Base-by-base conservation (phyloP, 345 rosid species). In the Rhodamnia rubescens region DNA sequence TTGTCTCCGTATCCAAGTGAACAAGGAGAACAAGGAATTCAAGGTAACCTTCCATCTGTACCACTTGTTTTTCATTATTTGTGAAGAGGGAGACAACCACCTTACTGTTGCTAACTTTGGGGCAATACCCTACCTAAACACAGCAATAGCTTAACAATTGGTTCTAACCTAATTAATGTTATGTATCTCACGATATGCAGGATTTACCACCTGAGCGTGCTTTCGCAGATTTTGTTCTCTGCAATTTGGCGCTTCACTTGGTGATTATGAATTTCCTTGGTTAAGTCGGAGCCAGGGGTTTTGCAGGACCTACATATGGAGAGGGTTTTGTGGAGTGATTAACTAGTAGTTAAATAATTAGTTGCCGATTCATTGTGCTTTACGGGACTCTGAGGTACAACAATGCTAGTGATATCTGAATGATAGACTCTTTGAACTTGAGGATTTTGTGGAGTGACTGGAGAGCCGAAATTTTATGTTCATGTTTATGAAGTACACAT, bases 1-100 rank as follows among this genome's bases (percentile, higher is more conserved):
- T 84, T 98, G 99, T 91, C 99, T 98, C 82, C 95, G 99, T 57
- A 96, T 98, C 88, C 99, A 98, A 88, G 99, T 98, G 92, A 98
- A 98, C 95, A 98, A 95, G 86, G 99, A 98, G 89, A 98, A 98
- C 94, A 98, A 96, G 91, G 99, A 98, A 51, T 80, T 84, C 83
- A 86, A 86, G 88, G 84, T 86, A 58, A 22, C 29, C 57, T 27
- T 51, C 64, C 36, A 50, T 54, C 24, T 55, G 32, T 51, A 22
- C 27, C 49, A 56, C 18, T 87, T 58, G 49, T 51, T 22, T n/a
- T 9, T 74, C 42, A 15, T 32, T 27, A 81, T 81, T 18, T 50
- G 13, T 50, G 52, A 50, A 11, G 52, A 50, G 52, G 52, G 52
- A 50, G 52, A 50, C 52, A 11, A 18, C 83, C 55, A 4, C 29